Base-by-base conservation (phyloP, 176 grass and related monocot genomes). In the Raddia guianensis region DNA sequence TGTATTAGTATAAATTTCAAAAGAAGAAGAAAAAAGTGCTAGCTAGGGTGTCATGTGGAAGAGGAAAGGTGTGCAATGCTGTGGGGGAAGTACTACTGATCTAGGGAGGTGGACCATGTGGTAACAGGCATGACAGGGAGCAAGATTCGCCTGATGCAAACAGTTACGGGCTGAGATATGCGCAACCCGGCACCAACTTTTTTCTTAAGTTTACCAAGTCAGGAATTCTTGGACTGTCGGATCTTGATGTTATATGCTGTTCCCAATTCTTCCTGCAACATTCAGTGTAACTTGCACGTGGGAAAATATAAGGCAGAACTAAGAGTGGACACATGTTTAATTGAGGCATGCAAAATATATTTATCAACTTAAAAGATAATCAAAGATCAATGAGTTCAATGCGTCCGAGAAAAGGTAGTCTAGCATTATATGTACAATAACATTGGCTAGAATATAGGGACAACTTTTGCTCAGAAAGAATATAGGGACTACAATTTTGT, bases 121-220 rank as follows among this genome's bases (percentile, higher is more conserved):
- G 37, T 56, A 79, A 14, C 50, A 11, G 77, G 63, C 49, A 78
- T 42, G 75, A 67, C 27, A 76, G 43, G 15, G 12, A 33, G 13
- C 56, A 76, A 11, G 51, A 68, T 68, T 37, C 45, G 63, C 34
- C n/a, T n/a, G 0, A 49, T 20, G 27, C 48, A 13, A 33, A 53
- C 12, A 50, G 18, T 49, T 57, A 70, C 11, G 48, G 19, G 69
- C 40, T 15, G 13, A 15, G 53, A 14, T 6, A 46, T 20, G 19
- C 20, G 70, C 44, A 61, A 12, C 1, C 13, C 5, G 3, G 15
- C 15, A 54, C 52, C 13, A 13, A 15, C 52, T 54, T 54, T 54
- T 54, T 54, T 5, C 51, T 16, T 50, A 4, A 54, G 14, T 54
- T 54, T 18, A 54, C 52, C 52, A 7, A 54, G 14, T 16, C 52